A percentile compares a stretch with the other conserved stretches of the same genome.
phyloP scores from a whole-genome alignment of 2,329 filamentous ascomycete species.

The Endothia cerciana region DNA sequence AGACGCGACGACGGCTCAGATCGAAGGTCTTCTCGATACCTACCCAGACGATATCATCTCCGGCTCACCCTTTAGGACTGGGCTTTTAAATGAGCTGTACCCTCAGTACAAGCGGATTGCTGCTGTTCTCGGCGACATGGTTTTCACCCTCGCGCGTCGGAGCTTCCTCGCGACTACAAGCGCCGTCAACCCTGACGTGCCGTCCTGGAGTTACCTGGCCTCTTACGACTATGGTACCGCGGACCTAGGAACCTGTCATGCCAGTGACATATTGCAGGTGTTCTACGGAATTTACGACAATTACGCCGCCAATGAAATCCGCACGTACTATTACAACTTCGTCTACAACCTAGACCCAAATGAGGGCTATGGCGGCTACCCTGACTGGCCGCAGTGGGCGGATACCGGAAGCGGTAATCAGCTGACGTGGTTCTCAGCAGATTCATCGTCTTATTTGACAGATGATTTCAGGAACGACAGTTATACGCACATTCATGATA shows the following conservation, averaged over 20 bases:
- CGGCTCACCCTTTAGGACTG: slow-evolving; percentile 75
- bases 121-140: slow-evolving; percentile 74
- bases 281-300: slow-evolving; percentile 69
- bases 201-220: slow-evolving; percentile 74
- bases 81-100: slow-evolving; percentile 70
- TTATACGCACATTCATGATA: slow-evolving; percentile 32
- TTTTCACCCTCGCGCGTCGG: slow-evolving; percentile 74
- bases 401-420: slow-evolving; percentile 42
- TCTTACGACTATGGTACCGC: slow-evolving; percentile 74
- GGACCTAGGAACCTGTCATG: slow-evolving; percentile 77
- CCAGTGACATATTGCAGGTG: slow-evolving; percentile 68
- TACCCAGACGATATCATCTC: slow-evolving; percentile 61
- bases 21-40: slow-evolving; percentile 61
- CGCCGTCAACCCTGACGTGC: slow-evolving; percentile 58
- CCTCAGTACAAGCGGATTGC: slow-evolving; percentile 78
- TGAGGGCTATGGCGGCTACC: slow-evolving; percentile 45
- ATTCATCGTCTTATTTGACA: slow-evolving; percentile 33
- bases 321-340: slow-evolving; percentile 75
- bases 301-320: slow-evolving; percentile 61
- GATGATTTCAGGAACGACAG: slow-evolving; percentile 44
- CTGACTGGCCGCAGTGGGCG: slow-evolving; percentile 49
- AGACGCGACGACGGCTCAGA: slow-evolving; percentile 51
- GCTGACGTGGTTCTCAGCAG: slow-evolving; percentile 51
- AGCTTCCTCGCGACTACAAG: slow-evolving; percentile 58
- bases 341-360: slow-evolving; percentile 74